Conservation (phyloP, 1,139 yeast species). For the Taphrina populina region DNA sequence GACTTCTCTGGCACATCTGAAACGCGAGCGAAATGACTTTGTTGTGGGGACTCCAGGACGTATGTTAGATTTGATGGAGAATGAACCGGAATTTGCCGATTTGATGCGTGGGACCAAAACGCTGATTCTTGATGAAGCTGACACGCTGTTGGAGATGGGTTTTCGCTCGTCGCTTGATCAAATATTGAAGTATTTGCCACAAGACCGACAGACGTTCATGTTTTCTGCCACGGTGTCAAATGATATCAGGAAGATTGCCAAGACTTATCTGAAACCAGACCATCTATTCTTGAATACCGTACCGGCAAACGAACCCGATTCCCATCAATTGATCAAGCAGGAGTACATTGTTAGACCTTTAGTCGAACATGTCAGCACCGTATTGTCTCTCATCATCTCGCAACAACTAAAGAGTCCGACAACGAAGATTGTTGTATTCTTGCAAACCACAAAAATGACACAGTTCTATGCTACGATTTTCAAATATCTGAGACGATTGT, state of each 20-base stretch:
- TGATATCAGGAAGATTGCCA: slow-evolving; percentile 68
- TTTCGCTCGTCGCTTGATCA: slow-evolving; percentile 67
- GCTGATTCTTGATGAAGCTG: slow-evolving; percentile 88
- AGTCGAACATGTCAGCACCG: slow-evolving; percentile 4
- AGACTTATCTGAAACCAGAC: slow-evolving; percentile 60
- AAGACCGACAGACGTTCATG: slow-evolving; percentile 88
- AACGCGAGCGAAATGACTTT: slow-evolving; percentile 61
- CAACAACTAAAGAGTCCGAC: slow-evolving; percentile 8
- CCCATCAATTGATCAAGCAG: slow-evolving; percentile 25
- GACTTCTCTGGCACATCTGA: slow-evolving; percentile 66
- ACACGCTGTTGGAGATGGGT: slow-evolving; percentile 74
- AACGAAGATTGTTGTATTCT: slow-evolving; percentile 34
- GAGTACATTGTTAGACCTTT: slow-evolving; percentile 24
- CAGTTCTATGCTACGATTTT: slow-evolving; percentile 46
- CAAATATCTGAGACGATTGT: slow-evolving; percentile 84
- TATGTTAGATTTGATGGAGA: slow-evolving; percentile 70
- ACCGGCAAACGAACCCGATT: slow-evolving; percentile 42
- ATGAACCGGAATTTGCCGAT: slow-evolving; percentile 68
- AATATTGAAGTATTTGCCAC: slow-evolving; percentile 71
- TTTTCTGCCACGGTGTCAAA: slow-evolving; percentile 87
- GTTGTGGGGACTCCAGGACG: slow-evolving; percentile 94
- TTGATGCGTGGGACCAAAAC: slow-evolving; percentile 70
- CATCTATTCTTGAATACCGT: slow-evolving; percentile 79
- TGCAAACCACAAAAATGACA: slow-evolving; percentile 30
- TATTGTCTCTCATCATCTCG: slow-evolving; percentile 20